Evolutionary conservation across 208 protist genomes (phyloP).

Genomic region (Histomonas meleagridis): DNA sequence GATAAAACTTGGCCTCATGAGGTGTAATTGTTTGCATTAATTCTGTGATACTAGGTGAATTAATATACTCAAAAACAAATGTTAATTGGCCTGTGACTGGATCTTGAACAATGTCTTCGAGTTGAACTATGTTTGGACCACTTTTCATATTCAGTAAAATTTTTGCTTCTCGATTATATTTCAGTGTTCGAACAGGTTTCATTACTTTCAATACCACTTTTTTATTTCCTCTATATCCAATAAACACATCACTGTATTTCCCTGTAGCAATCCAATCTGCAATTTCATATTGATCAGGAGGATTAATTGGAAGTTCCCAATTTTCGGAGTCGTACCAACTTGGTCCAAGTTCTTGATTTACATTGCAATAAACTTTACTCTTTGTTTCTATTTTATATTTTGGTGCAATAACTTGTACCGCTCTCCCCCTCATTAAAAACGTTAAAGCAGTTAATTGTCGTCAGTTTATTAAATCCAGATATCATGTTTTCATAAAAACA

Average conservation of each 20-base stretch:
- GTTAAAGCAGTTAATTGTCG: too few relatives aligned
- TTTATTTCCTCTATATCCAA: background rate
- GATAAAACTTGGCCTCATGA: background rate
- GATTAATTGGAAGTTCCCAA: background rate
- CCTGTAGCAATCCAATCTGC: background rate
- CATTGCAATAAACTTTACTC: background rate
- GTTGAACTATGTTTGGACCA: constrained; percentile 30
- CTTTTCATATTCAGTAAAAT: constrained; percentile 8
- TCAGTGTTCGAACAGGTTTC: background rate
- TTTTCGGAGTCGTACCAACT: background rate
- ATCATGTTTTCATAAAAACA: too few relatives aligned
- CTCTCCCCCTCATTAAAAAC: background rate
- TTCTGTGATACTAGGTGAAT: background rate
- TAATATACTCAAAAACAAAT: constrained; percentile 34
- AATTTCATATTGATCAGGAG: background rate
- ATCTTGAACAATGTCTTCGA: background rate
- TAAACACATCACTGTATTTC: constrained; percentile 37
- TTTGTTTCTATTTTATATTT: background rate
- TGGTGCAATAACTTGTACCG: background rate
- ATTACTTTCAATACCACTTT: background rate
- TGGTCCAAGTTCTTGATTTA: background rate
- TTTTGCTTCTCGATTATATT: constrained; percentile 37
- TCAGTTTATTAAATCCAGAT: too few relatives aligned
- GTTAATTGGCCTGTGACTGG: background rate
- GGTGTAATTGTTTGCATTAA: background rate